Conservation (phyloP, 2,329 filamentous ascomycete species). For the Neonectria coccinea region DNA sequence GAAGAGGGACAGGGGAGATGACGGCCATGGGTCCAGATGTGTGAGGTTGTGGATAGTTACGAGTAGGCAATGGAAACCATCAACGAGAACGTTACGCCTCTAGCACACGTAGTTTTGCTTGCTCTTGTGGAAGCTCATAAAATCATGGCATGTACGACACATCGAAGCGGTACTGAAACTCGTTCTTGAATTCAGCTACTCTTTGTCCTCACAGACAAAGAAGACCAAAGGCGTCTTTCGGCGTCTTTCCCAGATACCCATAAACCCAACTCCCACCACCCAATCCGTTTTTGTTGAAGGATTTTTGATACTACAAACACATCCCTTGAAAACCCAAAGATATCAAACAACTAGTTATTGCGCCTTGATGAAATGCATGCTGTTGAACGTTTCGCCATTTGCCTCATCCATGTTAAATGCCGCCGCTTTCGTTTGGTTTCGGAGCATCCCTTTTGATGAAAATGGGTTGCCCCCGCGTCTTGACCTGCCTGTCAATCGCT, state of each 20-base stretch:
- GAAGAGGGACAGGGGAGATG: not conserved
- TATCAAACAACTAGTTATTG: constrained; percentile 43
- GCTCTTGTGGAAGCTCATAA: not conserved
- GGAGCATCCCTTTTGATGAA: constrained; percentile 30
- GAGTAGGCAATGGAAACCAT: constrained; percentile 20
- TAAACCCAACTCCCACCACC: constrained; percentile 45
- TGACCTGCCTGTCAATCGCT: constrained; percentile 13
- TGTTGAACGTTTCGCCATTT: constrained; percentile 49
- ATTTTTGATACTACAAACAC: constrained; percentile 40
- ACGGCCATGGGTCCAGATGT: not conserved
- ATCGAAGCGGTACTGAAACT: constrained; percentile 8
- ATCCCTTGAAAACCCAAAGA: constrained; percentile 32
- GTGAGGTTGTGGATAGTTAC: constrained; percentile 9
- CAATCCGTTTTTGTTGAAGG: constrained; percentile 45
- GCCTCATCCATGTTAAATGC: constrained; percentile 50
- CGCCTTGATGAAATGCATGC: constrained; percentile 50
- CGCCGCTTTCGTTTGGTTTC: constrained; percentile 17
- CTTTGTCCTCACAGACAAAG: constrained; percentile 18
- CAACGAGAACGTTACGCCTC: not conserved
- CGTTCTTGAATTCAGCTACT: constrained; percentile 22
- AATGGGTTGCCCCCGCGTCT: constrained; percentile 20
- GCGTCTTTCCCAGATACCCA: constrained; percentile 31
- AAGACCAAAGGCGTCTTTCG: constrained; percentile 34
- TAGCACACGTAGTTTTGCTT: too few relatives aligned
- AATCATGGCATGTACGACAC: not conserved